Evolutionary conservation across 441 rosid genomes (phyloP), one percentile per base, ranked within the genome.

Genomic region (Erodium moschatum): DNA sequence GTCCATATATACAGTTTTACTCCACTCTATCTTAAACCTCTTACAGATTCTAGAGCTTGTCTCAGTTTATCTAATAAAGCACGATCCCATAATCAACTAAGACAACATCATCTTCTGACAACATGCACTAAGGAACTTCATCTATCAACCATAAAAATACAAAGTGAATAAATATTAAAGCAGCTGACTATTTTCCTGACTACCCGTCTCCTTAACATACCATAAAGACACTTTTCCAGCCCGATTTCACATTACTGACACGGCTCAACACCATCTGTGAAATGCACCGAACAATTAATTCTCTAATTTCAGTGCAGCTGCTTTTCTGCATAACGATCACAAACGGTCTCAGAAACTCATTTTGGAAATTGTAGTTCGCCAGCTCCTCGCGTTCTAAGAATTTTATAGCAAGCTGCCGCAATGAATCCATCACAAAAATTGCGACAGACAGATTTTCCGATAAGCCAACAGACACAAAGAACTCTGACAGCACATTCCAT

Each of bases 231-330:
- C 97, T 94, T 84, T 89, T 94, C 98, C 98, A 91, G 44, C 98
- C 98, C 74, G 98, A 94, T 81, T 91, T 94, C 77, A 94, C 98
- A 70, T 91, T 86, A 73, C 76, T 81, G 72, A 94, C 97, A 31
- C 97, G 98, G 81, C 87, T 87, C 73, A 94, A 94, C 65, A 94
- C 98, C 97, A 94, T 94, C 83, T 94, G 98, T 64, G 97, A 94
- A 78, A 94, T 84, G 82, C 97, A 94, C 73, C 98, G 88, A 82
- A 94, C 88, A 63, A 94, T 89, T 80, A 94, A 75, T 81, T 94
- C 98, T 78, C 89, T 89, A 69, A 94, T 94, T 79, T 94, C 97
- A 7, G 85, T 71, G 40, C 93, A 89, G 78, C 75, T 76, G 79
- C 98, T 94, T 88, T 85, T 89, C 86, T 86, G 92, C 97, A 94